These are phyloP conservation scores for Vaccinium darrowii DNA, from an alignment of 148 eudicot species.

Conservation along the genomic window DNA sequence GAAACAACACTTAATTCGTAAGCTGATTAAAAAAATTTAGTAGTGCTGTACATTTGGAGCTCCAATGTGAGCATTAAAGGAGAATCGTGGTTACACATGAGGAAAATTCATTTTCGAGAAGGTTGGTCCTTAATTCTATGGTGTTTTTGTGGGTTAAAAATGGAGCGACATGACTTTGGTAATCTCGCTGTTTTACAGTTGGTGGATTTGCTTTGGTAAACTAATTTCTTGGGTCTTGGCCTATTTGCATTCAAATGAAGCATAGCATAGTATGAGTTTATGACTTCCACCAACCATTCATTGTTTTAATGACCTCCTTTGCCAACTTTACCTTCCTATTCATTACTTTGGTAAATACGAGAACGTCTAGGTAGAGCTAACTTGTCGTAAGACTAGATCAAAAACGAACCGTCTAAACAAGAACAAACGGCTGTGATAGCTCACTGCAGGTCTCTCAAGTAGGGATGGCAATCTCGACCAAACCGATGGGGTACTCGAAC, in stretches of 20 bases:
- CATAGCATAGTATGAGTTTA: not conserved
- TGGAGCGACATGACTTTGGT: constrained; percentile 2
- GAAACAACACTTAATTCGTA: no score
- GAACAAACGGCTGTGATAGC: no score
- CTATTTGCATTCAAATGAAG: constrained; percentile 2
- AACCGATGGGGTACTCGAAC: no score
- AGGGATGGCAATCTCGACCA: no score
- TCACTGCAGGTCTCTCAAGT: no score
- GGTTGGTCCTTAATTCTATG: constrained; percentile 15
- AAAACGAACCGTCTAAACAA: no score
- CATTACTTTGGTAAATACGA: no score
- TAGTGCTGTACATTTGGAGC: no score
- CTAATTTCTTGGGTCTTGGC: not conserved
- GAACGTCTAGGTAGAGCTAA: no score
- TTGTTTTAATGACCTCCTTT: not conserved
- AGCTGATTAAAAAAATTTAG: no score
- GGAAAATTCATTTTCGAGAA: constrained; percentile 45
- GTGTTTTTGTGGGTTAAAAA: not conserved
- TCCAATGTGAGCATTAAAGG: no score
- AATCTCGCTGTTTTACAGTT: not conserved
- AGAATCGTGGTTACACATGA: not conserved
- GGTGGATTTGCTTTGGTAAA: constrained; percentile 6
- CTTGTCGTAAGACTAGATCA: no score
- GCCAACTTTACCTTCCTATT: not conserved
- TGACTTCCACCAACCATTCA: not conserved